Base-by-base conservation (phyloP, 768 basidiomycete species). In the Auriscalpium orientale region DNA sequence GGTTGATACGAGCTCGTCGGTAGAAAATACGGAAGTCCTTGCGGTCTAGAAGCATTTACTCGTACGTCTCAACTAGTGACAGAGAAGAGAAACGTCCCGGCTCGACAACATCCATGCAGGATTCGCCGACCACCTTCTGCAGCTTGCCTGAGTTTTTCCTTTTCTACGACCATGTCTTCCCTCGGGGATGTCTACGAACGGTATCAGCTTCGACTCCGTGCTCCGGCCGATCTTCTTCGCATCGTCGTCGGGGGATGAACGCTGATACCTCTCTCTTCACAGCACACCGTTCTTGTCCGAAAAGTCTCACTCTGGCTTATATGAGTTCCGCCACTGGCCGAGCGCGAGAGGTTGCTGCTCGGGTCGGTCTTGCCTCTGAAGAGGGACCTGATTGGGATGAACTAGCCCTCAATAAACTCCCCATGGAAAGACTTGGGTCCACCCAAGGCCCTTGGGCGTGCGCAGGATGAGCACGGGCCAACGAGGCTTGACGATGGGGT, bases 391-490 rank as follows among this genome's bases (percentile, higher is more conserved):
- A 66, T 97, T 92, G 0, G 92, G 79, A 56, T 78, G 82, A 87
- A 95, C 20, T 86, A 89, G 46, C 87, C 88, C 65, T 90, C 89
- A 51, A 93, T 79, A 55, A 79, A 80, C 58, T 88, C 80, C n/a
- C 83, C 88, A 51, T 81, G 76, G 33, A 88, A 66, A 20, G 71
- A 60, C 60, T 83, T 83, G 2, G 90, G 89, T 5, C 87, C 85
- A 7, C 83, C 76, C 74, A 80, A 83, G n/a, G 22, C 91, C 82
- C 72, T 95, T 95, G 10, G 91, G 91, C 1, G 90, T 90, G 46
- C 92, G 82, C 46, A 95, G 77, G 64, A 94, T 80, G 59, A 97
- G 74, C 66, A 94, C 79, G 4, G 93, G 93, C 90, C 90, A 95
- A 45, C 89, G 79, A n/a, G 93, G 93, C 73, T 94, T 94, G 51